Conservation (phyloP, 257 asterid species). For the Capsicum chinense region DNA sequence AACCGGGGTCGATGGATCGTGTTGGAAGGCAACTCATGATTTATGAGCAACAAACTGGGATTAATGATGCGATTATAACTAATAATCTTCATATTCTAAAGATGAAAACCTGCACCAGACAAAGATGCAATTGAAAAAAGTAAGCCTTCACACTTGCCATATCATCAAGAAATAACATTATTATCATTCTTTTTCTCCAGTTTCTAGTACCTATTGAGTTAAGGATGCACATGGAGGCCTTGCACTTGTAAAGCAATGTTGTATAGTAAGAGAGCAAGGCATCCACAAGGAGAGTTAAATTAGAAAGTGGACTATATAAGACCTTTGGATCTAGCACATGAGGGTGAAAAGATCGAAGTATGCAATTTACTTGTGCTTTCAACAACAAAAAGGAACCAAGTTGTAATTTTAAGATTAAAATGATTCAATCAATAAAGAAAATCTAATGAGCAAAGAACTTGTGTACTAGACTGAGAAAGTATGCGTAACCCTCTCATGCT, state of each 20-base stretch:
- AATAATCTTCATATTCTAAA: conserved; percentile 57
- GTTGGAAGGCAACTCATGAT: conserved; percentile 60
- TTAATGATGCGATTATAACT: conserved; percentile 57
- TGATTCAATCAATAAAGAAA: conserved; percentile 20
- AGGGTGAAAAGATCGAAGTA: neutral
- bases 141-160: neutral
- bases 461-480: conserved; percentile 5
- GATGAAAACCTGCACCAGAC: conserved; percentile 41
- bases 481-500: neutral
- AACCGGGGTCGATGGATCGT: conserved; percentile 43
- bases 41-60: conserved; percentile 62
- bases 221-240: neutral
- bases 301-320: neutral
- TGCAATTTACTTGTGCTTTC: neutral
- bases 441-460: neutral
- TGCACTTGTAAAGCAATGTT: neutral
- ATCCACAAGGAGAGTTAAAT: neutral
- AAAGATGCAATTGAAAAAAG: neutral
- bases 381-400: neutral
- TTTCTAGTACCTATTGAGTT: neutral
- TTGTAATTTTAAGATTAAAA: neutral
- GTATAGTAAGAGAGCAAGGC: conserved; percentile 4
- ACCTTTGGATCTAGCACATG: neutral
- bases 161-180: neutral
- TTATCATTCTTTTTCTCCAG: conserved; percentile 1